phyloP scores from a whole-genome alignment of 257 asterid species.

The Primulina huaijiensis region DNA sequence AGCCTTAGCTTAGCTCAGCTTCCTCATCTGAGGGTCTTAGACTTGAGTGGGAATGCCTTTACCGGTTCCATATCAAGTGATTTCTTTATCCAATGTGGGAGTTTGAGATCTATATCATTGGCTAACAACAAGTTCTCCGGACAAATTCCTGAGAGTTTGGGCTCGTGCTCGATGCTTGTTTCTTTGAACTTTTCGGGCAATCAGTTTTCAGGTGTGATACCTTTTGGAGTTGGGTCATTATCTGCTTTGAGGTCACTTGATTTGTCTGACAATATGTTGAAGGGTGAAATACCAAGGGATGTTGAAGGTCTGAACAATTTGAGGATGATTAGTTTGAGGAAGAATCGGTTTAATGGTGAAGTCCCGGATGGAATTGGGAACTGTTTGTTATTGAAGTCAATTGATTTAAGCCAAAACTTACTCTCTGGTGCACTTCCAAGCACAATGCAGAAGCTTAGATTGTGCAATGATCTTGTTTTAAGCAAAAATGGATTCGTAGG shows the following conservation, averaged over 20 bases:
- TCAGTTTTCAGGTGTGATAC: conserved; percentile 55
- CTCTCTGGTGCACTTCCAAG: conserved; percentile 57
- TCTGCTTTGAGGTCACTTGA: conserved; percentile 50
- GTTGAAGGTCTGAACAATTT: conserved; percentile 44
- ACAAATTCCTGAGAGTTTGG: conserved; percentile 48
- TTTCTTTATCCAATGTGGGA: conserved; percentile 60
- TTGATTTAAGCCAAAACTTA: conserved; percentile 58
- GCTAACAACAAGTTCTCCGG: conserved; percentile 75
- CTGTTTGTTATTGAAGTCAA: conserved; percentile 45
- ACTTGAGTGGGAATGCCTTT: conserved; percentile 53
- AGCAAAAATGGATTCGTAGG: conserved; percentile 52
- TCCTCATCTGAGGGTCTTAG: conserved; percentile 42
- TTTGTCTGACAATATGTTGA: conserved; percentile 61
- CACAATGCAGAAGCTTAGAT: conserved; percentile 51
- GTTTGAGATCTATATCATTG: conserved; percentile 50
- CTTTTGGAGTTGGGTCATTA: conserved; percentile 54
- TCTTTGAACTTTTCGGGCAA: conserved; percentile 62
- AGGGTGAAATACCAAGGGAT: conserved; percentile 64
- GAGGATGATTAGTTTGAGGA: conserved; percentile 44
- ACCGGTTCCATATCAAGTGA: conserved; percentile 56
- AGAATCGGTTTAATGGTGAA: conserved; percentile 51
- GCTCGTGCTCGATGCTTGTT: conserved; percentile 52
- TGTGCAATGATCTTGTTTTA: conserved; percentile 48
- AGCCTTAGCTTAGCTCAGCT: conserved; percentile 51
- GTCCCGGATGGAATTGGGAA: conserved; percentile 68